Evolutionary conservation across 2,329 filamentous ascomycete genomes (phyloP), one percentile per base, ranked within the genome.

Genomic region (Diaporthe longicolla): DNA sequence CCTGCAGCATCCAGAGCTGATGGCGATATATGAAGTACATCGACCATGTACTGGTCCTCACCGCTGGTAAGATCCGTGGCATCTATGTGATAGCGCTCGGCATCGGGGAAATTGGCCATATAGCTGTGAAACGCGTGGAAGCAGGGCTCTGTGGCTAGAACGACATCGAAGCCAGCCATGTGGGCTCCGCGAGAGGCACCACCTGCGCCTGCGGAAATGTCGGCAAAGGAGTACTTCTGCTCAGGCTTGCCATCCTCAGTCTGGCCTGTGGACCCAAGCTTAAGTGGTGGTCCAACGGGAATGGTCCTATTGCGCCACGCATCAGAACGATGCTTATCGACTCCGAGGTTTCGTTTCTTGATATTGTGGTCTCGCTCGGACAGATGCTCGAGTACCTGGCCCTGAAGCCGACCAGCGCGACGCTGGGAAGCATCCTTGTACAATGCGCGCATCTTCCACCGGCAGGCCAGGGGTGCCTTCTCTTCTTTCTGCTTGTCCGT

Each of bases 1-100:
- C 84, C 83, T 0, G 89, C 87, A 0, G 81, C 77, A 0, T 93
- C 95, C 73, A 97, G 92, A 0, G 91, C 92, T 0, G 91, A 90
- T 0, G 93, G 95, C 0, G 92, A 94, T 0, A 95, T 82, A 76
- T 97, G 94, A 0, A 94, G 83, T 1, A 96, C 84, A 77, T 97
- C 94, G 0, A 93, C 88, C 1, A 2, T 19, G 7, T 17, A 26
- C 0, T 82, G 77, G 0, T 74, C 70, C 0, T 74, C 52, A 2
- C 77, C 71, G 0, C 77, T 78, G 26, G 90, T 83, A 65, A 93
- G 91, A 1, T 88, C 81, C 45, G 86, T 83, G 0, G 89, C 82
- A 0, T 86, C 82, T 75, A 84, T 83, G 4, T 85, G 77, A 54
- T 88, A 87, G 0, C 93, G 83, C 0, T 83, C 83, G 1, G 26